These are phyloP conservation scores for Dianthus caryophyllus DNA, from an alignment of 148 eudicot species.

Conservation along the genomic window DNA sequence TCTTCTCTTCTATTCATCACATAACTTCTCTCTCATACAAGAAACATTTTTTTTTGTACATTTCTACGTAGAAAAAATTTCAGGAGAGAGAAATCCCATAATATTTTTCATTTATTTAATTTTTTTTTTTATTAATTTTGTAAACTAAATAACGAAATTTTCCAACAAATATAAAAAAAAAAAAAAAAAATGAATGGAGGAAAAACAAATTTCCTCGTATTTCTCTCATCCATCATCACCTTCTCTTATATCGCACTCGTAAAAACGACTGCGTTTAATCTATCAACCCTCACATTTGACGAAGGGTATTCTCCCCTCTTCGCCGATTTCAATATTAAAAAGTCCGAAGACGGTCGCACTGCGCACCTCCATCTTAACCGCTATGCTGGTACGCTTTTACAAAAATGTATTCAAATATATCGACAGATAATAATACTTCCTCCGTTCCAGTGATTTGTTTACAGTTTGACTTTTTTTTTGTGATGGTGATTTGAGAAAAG, in stretches of 20 bases:
- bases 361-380: conserved; percentile 80
- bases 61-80: conserved; percentile 5
- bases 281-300: conserved; percentile 44
- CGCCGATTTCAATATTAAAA: conserved; percentile 71
- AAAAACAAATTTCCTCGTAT: conserved; percentile 14
- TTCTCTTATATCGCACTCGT: conserved; percentile 5
- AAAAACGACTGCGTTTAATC: conserved; percentile 40
- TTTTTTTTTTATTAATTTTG: neutral
- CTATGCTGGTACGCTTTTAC: conserved; percentile 65
- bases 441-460: too few relatives aligned
- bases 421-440: too few relatives aligned
- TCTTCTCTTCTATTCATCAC: neutral
- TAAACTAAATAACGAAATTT: neutral
- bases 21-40: neutral
- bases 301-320: conserved; percentile 72
- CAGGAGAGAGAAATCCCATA: conserved; percentile 5
- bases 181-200: conserved; percentile 22
- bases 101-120: too few relatives aligned
- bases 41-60: conserved; percentile 1
- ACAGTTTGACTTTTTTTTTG: too few relatives aligned
- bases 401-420: too few relatives aligned
- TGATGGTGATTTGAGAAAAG: too few relatives aligned
- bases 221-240: conserved; percentile 6
- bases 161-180: too few relatives aligned
- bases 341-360: conserved; percentile 46